Evolutionary conservation across 2,329 filamentous ascomycete genomes (phyloP).

Genomic region (Rhytidhysteron rufulum): DNA sequence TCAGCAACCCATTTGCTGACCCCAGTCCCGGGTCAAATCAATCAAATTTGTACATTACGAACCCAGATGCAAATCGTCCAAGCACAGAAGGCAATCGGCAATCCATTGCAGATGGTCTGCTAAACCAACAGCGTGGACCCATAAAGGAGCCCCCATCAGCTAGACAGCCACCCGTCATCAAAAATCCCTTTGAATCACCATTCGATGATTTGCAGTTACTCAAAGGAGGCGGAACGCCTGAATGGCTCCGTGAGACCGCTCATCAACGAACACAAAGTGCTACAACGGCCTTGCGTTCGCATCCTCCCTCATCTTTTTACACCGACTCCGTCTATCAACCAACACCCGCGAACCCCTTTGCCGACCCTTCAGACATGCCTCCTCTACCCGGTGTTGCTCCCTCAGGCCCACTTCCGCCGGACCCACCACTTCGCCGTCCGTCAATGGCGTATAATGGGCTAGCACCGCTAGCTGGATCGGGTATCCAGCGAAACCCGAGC

Average conservation of each 20-base stretch:
- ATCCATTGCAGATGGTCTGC: conserved; percentile 8
- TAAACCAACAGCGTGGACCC: conserved; percentile 17
- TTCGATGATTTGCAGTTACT: conserved; percentile 20
- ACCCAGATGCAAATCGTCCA: conserved; percentile 17
- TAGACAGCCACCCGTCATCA: conserved; percentile 26
- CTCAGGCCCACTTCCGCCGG: conserved; percentile 19
- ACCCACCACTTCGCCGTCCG: conserved; percentile 16
- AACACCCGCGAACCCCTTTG: conserved; percentile 19
- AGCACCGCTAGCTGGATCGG: background rate
- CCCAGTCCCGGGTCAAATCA: conserved; percentile 13
- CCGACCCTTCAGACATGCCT: conserved; percentile 20
- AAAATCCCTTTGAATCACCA: conserved; percentile 28
- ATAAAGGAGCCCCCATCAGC: conserved; percentile 20
- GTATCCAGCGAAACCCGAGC: conserved; percentile 12
- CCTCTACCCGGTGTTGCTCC: conserved; percentile 12
- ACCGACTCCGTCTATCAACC: conserved; percentile 20
- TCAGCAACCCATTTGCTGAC: conserved; percentile 25
- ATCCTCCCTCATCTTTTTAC: conserved; percentile 14
- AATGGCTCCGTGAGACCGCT: conserved; percentile 21
- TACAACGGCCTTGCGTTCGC: conserved; percentile 26
- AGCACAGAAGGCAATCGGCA: conserved; percentile 5
- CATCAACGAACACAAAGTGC: conserved; percentile 21
- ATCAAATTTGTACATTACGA: conserved; percentile 19
- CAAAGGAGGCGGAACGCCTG: conserved; percentile 16
- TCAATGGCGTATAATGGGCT: conserved; percentile 15